A percentile compares a stretch with the other conserved stretches of the same genome.
Evolutionary conservation across 2,329 filamentous ascomycete species (phyloP).

Genomic region (Arthrobotrys pseudoclavata): DNA sequence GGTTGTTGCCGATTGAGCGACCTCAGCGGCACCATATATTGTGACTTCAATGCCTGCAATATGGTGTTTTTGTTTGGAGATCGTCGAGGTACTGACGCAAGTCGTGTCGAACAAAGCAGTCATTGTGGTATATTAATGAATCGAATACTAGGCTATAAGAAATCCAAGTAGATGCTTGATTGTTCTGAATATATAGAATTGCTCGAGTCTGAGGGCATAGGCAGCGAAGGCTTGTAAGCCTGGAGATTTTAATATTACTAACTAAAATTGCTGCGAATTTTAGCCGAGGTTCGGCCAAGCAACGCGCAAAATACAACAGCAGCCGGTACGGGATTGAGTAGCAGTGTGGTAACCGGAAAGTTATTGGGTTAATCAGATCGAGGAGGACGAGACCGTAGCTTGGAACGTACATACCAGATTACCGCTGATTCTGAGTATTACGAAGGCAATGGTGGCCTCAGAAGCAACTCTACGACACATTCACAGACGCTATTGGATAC

Average conservation of each 20-base stretch:
- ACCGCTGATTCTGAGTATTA: background rate
- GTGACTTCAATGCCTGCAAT: constrained; percentile 84
- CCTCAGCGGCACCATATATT: constrained; percentile 83
- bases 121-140: constrained; percentile 15
- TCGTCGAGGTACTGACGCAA: constrained; percentile 27
- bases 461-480: background rate
- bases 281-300: constrained; percentile 28
- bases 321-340: no score
- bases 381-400: background rate
- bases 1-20: constrained; percentile 70
- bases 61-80: constrained; percentile 65
- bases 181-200: background rate
- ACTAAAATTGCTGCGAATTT: constrained; percentile 13
- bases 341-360: no score
- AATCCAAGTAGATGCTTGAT: background rate
- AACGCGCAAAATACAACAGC: constrained; percentile 22
- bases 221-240: background rate
- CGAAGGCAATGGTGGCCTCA: background rate
- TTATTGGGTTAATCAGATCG: background rate
- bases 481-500: background rate
- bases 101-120: constrained; percentile 38
- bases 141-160: background rate
- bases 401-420: background rate
- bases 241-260: background rate
- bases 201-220: background rate